Evolutionary conservation across 192 early-diverging fungal genomes (phyloP), one percentile per base, ranked within the genome.

Genomic region (Coemansia umbellata): DNA sequence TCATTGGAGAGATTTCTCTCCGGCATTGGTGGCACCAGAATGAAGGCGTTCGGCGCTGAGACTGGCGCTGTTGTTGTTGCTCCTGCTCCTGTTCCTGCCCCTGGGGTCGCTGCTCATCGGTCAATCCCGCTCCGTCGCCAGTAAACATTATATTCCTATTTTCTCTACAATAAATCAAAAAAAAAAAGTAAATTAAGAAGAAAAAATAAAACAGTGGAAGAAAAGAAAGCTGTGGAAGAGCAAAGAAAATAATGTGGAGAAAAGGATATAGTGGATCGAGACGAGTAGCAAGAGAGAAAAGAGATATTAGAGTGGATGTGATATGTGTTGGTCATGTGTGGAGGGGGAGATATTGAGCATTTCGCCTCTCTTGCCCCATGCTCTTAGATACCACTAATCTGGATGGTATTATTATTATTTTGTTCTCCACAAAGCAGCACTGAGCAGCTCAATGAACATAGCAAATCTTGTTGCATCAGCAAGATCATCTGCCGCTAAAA

Each of bases 11-110:
- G 9, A 87, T 82, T 76, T 86, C 84, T 7, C 45, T 42, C 52
- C 60, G 58, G 53, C 87, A 89, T 15, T 69, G 74, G 57, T 89
- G 85, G 53, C 84, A 88, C 80, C 81, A 88, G 44, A 78, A 82
- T 19, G 24, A 36, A 37, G 65, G 33, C 55, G 40, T 21, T 19
- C 42, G 21, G 37, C 28, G 10, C 21, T 30, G 55, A 28, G 52
- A 39, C 18, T 15, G 28, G 1, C 21, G 35, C 43, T 14, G 35
- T 10, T 33, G 42, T 28, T 26, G 23, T 37, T n/a, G n/a, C n/a
- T n/a, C n/a, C n/a, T n/a, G n/a, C n/a, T 17, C 44, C 15, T 14
- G 28, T 30, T 26, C 42, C 8, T 37, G 33, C 3, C 17, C 28
- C 15, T 39, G 31, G 24, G n/a, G 31, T 19, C 7, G 43, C 33